Base-by-base conservation (phyloP, 2,329 filamentous ascomycete genomes). In the Celoporthe dispersa region DNA sequence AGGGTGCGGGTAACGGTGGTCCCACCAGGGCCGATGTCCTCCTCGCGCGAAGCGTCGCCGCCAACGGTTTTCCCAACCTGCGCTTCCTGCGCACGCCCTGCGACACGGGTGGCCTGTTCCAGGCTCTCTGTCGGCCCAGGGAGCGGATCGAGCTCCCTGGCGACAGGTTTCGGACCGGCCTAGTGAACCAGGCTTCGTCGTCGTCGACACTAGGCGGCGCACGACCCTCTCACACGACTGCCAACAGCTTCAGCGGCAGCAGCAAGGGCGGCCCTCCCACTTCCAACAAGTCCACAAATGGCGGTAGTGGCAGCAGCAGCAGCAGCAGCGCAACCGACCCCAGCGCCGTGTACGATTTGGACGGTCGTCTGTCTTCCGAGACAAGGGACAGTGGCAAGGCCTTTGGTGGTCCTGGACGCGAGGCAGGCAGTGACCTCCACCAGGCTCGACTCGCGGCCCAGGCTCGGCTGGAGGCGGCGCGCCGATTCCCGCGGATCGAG, bases 101-200 rank as follows among this genome's bases (percentile, higher is more conserved):
- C 69, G 92, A 94, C 73, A 86, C 90, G 1, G 87, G 92, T 6
- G 92, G 91, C 35, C 74, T 87, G 9, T 88, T 94, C 72, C 92
- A 94, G 79, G 80, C 83, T 1, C 84, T 94, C 1, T 94, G 92
- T 78, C 86, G 85, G 59, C 91, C 91, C 0, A 81, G 85, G 4
- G 86, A 86, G 39, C 83, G 84, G 39, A 81, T 87, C 28, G 84
- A 88, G 55, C 80, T 86, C 31, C 82, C 85, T 1, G 79, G 79
- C 12, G 86, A 89, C 72, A 83, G 83, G 31, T 85, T 84, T 75
- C 81, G 80, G 28, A 75, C 74, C 4, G 68, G 69, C 7, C 70
- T 31, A 1, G 55, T 28, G 60, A 69, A 69, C 60, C 76, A 70
- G 37, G 66, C 71, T 8, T 48, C 44, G 16, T 48, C 39, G 39